Percentiles rank a stretch among this genome's conserved stretches.
Conservation (phyloP, 2,329 filamentous ascomycete genomes). For the Coniochaeta sp. region DNA sequence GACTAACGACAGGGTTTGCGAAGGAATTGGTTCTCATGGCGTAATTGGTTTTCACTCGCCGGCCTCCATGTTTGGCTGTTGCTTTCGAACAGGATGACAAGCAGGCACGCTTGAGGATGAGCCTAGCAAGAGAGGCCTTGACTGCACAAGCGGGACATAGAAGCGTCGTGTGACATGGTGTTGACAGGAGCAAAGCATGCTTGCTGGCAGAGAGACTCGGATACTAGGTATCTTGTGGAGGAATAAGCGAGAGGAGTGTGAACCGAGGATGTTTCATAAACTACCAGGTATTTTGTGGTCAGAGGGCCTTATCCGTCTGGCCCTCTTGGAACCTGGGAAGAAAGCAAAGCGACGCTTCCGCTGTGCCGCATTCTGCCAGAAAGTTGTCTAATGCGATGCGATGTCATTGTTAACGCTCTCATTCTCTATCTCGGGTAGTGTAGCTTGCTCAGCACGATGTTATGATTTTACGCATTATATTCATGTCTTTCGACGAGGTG, state of each 20-base stretch:
- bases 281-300: background rate
- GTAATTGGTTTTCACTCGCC: background rate
- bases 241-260: background rate
- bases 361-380: no score
- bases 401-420: no score
- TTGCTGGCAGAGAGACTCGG: no score
- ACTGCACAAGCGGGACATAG: no score
- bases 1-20: background rate
- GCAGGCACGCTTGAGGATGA: background rate
- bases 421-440: no score
- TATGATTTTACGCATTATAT: no score
- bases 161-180: background rate
- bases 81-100: background rate
- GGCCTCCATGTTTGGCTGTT: background rate
- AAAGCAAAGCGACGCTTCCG: no score
- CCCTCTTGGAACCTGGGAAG: background rate
- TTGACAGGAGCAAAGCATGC: background rate
- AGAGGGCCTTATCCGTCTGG: background rate
- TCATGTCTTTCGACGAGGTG: no score
- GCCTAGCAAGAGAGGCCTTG: no score
- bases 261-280: background rate
- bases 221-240: no score
- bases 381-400: no score
- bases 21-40: background rate
- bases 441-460: no score